These are phyloP conservation scores for Yarrowia osloensis DNA, from an alignment of 805 yeast genomes.

Conservation along the genomic window DNA sequence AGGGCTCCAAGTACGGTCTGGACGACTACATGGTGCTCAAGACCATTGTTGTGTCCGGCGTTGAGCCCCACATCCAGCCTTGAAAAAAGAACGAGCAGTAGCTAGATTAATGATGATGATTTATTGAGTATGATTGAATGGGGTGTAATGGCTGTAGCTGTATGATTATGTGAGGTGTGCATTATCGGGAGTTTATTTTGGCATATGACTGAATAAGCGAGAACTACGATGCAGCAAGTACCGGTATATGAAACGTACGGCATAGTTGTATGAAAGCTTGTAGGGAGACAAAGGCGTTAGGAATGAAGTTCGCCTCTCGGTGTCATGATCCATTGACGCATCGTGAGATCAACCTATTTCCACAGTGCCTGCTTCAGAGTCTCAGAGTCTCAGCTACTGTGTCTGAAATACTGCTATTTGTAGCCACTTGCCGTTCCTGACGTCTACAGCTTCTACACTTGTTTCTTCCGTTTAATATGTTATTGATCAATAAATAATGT, in stretches of 20 bases:
- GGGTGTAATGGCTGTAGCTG: background rate
- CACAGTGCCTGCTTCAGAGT: too few relatives aligned
- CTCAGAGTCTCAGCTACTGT: too few relatives aligned
- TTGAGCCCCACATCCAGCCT: slow-evolving; percentile 30
- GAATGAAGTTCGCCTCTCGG: too few relatives aligned
- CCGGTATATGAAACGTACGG: background rate
- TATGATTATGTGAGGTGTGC: background rate
- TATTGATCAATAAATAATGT: background rate
- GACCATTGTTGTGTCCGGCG: slow-evolving; percentile 51
- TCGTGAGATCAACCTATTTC: too few relatives aligned
- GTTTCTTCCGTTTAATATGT: background rate
- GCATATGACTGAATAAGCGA: too few relatives aligned
- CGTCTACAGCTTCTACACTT: too few relatives aligned
- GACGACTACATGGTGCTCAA: slow-evolving; percentile 72
- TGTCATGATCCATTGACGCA: too few relatives aligned
- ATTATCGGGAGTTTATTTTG: background rate
- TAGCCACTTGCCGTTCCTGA: too few relatives aligned
- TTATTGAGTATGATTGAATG: background rate
- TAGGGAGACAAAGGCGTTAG: too few relatives aligned
- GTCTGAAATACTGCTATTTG: too few relatives aligned
- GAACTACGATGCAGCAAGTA: too few relatives aligned
- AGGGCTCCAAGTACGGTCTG: slow-evolving; percentile 73
- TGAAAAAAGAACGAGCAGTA: background rate
- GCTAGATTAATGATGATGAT: slow-evolving; percentile 13
- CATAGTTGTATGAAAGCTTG: background rate